Evolutionary conservation across 805 yeast genomes (phyloP).

Genomic region (Scheffersomyces coipomensis): DNA sequence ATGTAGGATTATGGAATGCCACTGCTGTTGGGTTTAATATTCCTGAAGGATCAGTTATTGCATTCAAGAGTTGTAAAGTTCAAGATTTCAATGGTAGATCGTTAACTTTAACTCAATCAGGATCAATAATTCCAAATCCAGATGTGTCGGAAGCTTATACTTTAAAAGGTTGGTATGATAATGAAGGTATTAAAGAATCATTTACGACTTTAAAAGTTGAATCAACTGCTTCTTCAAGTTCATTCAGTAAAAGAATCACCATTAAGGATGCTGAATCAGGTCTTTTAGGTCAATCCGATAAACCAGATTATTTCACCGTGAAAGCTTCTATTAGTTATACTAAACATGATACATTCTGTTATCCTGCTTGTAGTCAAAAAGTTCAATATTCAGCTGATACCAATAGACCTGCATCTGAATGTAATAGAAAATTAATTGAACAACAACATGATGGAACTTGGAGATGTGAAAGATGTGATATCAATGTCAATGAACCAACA

Average conservation of each 20-base stretch:
- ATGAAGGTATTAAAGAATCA: conserved; percentile 61
- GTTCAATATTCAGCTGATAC: conserved; percentile 13
- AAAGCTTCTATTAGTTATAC: conserved; percentile 74
- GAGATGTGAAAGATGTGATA: conserved; percentile 93
- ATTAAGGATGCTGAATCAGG: conserved; percentile 64
- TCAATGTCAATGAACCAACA: conserved; percentile 62
- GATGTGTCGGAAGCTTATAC: conserved; percentile 85
- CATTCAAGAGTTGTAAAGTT: conserved; percentile 86
- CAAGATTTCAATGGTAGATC: conserved; percentile 87
- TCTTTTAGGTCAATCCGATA: conserved; percentile 70
- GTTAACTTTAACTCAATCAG: conserved; percentile 75
- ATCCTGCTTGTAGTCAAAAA: conserved; percentile 82
- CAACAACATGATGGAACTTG: conserved; percentile 67
- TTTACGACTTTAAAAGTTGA: conserved; percentile 66
- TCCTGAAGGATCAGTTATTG: conserved; percentile 81
- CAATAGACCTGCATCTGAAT: conserved; percentile 23
- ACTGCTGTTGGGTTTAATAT: conserved; percentile 74
- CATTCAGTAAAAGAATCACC: conserved; percentile 59
- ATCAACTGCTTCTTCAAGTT: conserved; percentile 31
- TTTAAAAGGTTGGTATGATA: conserved; percentile 93
- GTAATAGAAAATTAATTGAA: conserved; percentile 82
- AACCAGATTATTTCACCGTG: conserved; percentile 73
- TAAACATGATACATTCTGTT: conserved; percentile 74
- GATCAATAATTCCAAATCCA: conserved; percentile 77
- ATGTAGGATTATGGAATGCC: conserved; percentile 88